Evolutionary conservation across 345 rosid genomes (phyloP), one percentile per base, ranked within the genome.

Genomic region (Draba incana): DNA sequence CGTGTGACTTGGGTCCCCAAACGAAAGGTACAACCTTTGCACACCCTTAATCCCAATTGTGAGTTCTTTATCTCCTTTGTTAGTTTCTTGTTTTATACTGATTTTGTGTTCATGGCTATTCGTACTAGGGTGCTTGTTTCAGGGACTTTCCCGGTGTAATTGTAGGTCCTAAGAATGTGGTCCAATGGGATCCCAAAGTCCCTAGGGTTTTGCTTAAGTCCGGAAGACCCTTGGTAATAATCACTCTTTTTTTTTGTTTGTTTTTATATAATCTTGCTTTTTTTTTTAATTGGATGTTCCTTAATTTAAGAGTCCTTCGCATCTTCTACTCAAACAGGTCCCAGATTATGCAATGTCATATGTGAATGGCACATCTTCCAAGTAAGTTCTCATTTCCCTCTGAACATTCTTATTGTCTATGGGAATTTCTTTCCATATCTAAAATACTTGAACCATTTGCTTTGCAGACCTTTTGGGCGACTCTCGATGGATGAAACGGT

Each of bases 401-500:
- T 23, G 4, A 24, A 9, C 67, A 7, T 35, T 30, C 48, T 27
- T 43, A 11, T 9, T 60, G 54, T 53, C 31, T 33, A 9, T 43
- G 27, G 14, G 9, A 33, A 44, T 11, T 41, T 15, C 14, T 35
- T 37, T 13, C 10, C 23, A 11, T 11, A 23, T 69, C 16, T 35
- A 7, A 39, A 61, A 55, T 49, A 52, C 42, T 2, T 38, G 53
- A 49, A 15, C 30, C 28, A 45, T 38, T 27, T 60, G 53, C 9
- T 41, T 25, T 66, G 28, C 30, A 89, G 96, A 58, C 92, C 92
- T 0, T 92, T 92, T 52, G 98, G 79, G 44, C 91, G 95, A 16
- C 70, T 87, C 16, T 92, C 92, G 96, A 87, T 91, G 98, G 96
- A 92, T 60, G 92, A 87, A 53, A 92, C 84, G 1, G 96, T 89